Conservation (phyloP, 257 asterid genomes). For the Capsicum baccatum region DNA sequence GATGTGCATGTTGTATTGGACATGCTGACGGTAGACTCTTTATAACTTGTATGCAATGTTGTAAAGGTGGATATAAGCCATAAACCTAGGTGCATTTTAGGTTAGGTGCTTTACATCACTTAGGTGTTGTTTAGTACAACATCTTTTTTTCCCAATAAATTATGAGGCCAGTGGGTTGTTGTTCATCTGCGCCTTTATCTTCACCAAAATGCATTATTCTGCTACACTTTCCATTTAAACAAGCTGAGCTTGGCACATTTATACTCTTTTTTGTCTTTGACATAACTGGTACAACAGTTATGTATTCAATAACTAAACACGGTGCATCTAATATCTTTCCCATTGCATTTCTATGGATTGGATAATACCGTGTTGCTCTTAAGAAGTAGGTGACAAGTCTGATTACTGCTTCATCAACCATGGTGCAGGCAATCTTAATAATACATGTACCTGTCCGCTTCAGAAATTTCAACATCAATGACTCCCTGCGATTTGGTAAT, state of each 20-base stretch:
- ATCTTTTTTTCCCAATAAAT: neutral
- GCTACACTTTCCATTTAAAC: neutral
- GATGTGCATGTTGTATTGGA: neutral
- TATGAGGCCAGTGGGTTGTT: neutral
- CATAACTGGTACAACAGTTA: neutral
- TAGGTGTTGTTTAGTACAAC: neutral
- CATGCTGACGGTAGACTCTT: neutral
- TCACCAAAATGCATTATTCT: neutral
- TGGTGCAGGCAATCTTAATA: constrained; percentile 78
- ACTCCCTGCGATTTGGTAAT: constrained; percentile 75
- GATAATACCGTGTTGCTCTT: neutral
- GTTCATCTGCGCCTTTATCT: neutral
- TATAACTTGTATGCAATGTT: constrained; percentile 5
- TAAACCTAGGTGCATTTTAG: neutral
- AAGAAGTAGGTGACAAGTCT: neutral
- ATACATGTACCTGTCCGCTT: constrained; percentile 72
- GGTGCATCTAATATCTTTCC: constrained; percentile 9
- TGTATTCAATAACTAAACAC: neutral
- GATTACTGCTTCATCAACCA: constrained; percentile 39
- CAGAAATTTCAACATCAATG: constrained; percentile 66
- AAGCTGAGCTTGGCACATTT: neutral
- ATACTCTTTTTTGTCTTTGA: constrained; percentile 15
- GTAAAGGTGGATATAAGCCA: neutral
- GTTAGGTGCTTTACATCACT: neutral
- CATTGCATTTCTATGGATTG: constrained; percentile 2